Evolutionary conservation across 257 asterid genomes (phyloP), one percentile per base, ranked within the genome.

Genomic region (Solanum virginianum): DNA sequence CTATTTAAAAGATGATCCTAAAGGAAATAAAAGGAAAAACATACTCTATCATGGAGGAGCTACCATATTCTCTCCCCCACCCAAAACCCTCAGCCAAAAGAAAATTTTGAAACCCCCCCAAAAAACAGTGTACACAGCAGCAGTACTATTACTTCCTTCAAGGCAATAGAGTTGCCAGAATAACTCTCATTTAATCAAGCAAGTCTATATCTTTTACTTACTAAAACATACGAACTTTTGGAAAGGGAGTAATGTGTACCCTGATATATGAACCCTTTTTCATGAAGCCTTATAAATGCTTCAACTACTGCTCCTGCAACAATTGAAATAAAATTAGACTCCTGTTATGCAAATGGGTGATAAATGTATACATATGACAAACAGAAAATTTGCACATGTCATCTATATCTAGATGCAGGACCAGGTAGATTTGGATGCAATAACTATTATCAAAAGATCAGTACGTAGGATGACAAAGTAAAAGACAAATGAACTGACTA

Each of bases 251-350:
- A 51, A 43, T 83, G 49, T 36, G 51, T 90, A 95, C 98, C 99
- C 93, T 92, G 99, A 93, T 97, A 97, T 82, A 97, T 93, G 55
- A 94, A 90, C 85, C 98, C 99, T 90, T 97, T 97, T 89, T 97
- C 98, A 43, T 97, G 97, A 90, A 97, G 99, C 93, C 94, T 92
- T 82, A 94, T 90, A 89, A 97, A 97, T 85, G 99, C 99, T 91
- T 97, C 99, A 13, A 88, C 91, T 66, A 97, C 98, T 24, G 99
- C 97, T 56, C 97, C 99, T 97, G 97, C 62, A 92, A 86, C 89
- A 70, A 86, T 87, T 60, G 51, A 86, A 70, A 84, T 81, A 85
- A 83, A 87, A 43, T 83, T 41, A 75, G 47, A 80, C 49, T 79
- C 49, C 65, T 10, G 45, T 53, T 9, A 53, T 75, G 29, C 59